Base-by-base conservation (phyloP, 2,329 filamentous ascomycete species). In the Calonectria henricotiae region DNA sequence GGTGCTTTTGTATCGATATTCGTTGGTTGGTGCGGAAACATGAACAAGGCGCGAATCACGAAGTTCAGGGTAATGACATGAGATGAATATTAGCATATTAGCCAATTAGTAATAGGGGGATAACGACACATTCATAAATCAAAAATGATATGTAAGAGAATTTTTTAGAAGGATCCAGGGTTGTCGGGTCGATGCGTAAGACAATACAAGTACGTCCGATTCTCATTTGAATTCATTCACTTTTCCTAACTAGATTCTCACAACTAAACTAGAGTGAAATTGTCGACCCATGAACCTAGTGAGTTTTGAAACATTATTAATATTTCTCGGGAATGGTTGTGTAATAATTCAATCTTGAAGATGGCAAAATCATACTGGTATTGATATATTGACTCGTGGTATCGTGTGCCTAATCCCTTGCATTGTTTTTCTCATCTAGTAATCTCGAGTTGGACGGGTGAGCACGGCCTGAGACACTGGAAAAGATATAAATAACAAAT, bases 21-120 rank as follows among this genome's bases (percentile, higher is more conserved):
- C 32, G 32, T 27, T 25, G 51, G 32, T 17, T 65, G 35, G 47
- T 66, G 54, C 20, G 49, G 55, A 60, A 60, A 17, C n/a, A 41
- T 41, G 62, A 27, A 62, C 30, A 44, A 44, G 71, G 70, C 71
- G 66, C 69, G 46, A 44, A 60, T 23, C 43, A 43, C 35, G 37
- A 30, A 46, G 61, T 60, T 25, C 17, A 43, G 43, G 30, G 30
- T 69, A 65, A 69, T 58, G 63, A 68, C 47, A 35, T 44, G 64
- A 67, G 64, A 54, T 62, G 47, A 62, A 43, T 39, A 62, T 68
- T 41, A 20, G 44, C 58, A 55, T 23, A 62, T 25, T 55, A 27
- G 43, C 27, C 20, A 23, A 46, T 2, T n/a, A 4, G 20, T 13
- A 25, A 35, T 17, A 44, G 9, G 17, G 27, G 20, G 32, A n/a